Conservation (phyloP, 192 early-diverging fungal species). For the Kickxella alabastrina region DNA sequence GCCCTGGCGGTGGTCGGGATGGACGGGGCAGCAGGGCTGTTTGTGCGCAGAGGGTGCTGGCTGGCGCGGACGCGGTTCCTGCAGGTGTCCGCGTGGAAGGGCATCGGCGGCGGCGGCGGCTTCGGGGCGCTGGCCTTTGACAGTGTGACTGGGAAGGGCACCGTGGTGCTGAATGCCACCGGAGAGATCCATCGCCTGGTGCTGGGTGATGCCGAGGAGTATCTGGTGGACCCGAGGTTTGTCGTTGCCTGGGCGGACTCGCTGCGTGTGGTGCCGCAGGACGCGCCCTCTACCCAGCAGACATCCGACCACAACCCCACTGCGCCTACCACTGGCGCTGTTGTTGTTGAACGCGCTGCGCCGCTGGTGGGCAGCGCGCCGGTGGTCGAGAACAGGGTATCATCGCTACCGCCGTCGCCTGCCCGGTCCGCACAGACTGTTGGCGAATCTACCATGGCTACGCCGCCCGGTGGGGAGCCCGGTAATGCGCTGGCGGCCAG, state of each 20-base stretch:
- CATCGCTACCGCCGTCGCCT: slow-evolving; percentile 25
- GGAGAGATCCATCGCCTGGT: slow-evolving; percentile 67
- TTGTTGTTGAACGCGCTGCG: background rate
- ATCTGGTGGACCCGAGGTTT: slow-evolving; percentile 67
- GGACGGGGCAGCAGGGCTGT: slow-evolving; percentile 55
- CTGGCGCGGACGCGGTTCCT: slow-evolving; percentile 53
- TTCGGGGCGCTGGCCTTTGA: slow-evolving; percentile 61
- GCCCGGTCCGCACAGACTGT: slow-evolving; percentile 24
- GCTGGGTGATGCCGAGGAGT: slow-evolving; percentile 65
- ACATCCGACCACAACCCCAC: no score
- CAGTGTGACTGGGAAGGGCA: slow-evolving; percentile 61
- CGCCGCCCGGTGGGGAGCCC: background rate
- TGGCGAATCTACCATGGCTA: background rate
- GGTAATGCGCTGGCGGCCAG: background rate
- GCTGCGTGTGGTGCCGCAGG: slow-evolving; percentile 19
- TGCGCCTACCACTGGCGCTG: no score
- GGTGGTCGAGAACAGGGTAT: slow-evolving; percentile 20
- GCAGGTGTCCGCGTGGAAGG: slow-evolving; percentile 30
- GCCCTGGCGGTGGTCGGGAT: slow-evolving; percentile 63
- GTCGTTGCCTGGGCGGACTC: slow-evolving; percentile 39
- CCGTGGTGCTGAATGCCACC: slow-evolving; percentile 61
- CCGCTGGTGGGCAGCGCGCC: slow-evolving; percentile 27
- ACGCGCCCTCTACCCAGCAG: slow-evolving; percentile 21
- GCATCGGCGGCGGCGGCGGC: slow-evolving; percentile 23
- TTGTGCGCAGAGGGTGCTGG: slow-evolving; percentile 60